Conservation (phyloP, 768 basidiomycete species). For the Leccinum subgranulosum region DNA sequence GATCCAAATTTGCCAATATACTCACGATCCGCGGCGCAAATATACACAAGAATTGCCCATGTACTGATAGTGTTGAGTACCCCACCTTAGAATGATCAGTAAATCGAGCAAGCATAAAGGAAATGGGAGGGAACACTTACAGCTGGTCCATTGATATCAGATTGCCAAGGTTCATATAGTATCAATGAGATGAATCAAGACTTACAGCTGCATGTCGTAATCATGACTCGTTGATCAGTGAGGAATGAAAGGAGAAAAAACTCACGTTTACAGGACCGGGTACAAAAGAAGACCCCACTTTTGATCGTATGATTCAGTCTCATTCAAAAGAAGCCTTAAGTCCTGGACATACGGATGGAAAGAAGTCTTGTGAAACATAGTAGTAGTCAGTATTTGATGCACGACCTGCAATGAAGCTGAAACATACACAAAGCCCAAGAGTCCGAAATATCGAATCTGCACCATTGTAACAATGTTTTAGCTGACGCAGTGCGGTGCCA, state of each 20-base stretch:
- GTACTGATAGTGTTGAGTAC: too few relatives aligned
- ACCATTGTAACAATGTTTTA: background rate
- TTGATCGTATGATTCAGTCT: background rate
- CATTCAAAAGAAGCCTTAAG: background rate
- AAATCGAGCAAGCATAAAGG: too few relatives aligned
- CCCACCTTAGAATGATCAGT: too few relatives aligned
- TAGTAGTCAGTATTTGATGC: background rate
- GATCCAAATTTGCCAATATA: background rate
- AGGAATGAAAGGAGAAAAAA: background rate
- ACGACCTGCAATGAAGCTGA: background rate
- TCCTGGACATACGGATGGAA: background rate
- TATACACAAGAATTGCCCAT: background rate
- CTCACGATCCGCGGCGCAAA: background rate
- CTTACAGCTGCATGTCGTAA: too few relatives aligned
- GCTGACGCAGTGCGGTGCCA: background rate
- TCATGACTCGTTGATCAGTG: too few relatives aligned
- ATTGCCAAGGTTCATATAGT: too few relatives aligned
- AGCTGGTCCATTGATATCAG: too few relatives aligned
- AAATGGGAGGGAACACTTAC: too few relatives aligned
- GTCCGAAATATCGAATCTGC: background rate
- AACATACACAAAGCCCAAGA: background rate
- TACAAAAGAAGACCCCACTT: conserved; percentile 10
- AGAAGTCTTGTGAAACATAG: background rate
- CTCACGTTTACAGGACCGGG: conserved; percentile 9
- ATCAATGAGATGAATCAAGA: too few relatives aligned